Percentiles rank a stretch among this genome's conserved stretches.
Conservation (phyloP, 2,329 filamentous ascomycete species). For the Magnaporthales sp. region DNA sequence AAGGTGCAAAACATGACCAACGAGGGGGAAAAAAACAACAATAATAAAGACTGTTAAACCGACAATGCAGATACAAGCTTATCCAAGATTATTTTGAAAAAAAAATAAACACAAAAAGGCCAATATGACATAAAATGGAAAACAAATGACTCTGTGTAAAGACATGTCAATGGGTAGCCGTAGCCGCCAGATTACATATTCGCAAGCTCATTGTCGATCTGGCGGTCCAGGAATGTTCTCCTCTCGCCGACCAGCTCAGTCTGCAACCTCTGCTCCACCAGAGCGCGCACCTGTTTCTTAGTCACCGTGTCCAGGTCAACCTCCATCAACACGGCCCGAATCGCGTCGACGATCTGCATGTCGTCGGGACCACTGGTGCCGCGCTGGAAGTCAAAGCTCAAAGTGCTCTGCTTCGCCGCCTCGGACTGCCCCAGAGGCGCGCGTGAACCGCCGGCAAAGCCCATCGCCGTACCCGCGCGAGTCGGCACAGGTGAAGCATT, state of each 20-base stretch:
- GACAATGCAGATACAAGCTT: neutral
- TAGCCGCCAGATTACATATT: slow-evolving; percentile 62
- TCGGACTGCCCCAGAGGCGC: slow-evolving; percentile 31
- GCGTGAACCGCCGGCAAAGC: slow-evolving; percentile 37
- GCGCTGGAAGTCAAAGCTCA: slow-evolving; percentile 54
- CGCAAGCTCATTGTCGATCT: slow-evolving; percentile 88
- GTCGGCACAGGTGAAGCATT: slow-evolving; percentile 34
- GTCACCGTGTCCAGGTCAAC: slow-evolving; percentile 96
- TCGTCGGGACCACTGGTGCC: slow-evolving; percentile 63
- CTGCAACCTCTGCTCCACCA: slow-evolving; percentile 90
- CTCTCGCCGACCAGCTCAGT: slow-evolving; percentile 81
- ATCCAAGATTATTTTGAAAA: neutral
- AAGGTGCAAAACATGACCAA: neutral
- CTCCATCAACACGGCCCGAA: slow-evolving; percentile 72
- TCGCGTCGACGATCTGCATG: slow-evolving; percentile 70
- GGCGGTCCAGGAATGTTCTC: slow-evolving; percentile 79
- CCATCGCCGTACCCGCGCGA: slow-evolving; percentile 34
- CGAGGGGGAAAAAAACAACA: too few species aligned
- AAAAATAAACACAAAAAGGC: neutral
- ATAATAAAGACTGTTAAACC: neutral
- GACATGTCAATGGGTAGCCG: neutral
- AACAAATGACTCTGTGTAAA: neutral
- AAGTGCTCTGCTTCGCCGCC: slow-evolving; percentile 32
- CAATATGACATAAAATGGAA: neutral
- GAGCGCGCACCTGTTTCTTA: slow-evolving; percentile 89